Percentiles rank a stretch among this genome's conserved stretches.
Conservation (phyloP, 257 asterid genomes). For the Pogostemon cablin region DNA sequence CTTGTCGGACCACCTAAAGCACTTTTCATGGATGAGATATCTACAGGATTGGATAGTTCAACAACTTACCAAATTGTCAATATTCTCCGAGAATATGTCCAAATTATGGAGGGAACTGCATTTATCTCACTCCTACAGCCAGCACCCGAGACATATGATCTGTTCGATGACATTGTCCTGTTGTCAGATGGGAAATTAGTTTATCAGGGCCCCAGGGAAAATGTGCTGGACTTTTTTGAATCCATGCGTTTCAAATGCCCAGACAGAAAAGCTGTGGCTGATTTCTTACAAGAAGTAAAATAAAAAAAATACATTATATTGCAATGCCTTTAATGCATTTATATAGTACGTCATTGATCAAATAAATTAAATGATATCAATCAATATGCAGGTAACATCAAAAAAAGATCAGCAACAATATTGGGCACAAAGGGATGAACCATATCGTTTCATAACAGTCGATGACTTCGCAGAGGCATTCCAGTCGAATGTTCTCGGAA, state of each 20-base stretch:
- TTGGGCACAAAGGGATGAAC: slow-evolving; percentile 47
- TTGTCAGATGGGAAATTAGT: slow-evolving; percentile 44
- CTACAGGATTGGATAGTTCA: slow-evolving; percentile 54
- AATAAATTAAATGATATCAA: not conserved
- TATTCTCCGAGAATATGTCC: slow-evolving; percentile 39
- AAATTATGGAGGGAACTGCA: slow-evolving; percentile 47
- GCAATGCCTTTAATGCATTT: too few relatives aligned
- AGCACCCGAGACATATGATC: slow-evolving; percentile 50
- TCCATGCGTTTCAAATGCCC: slow-evolving; percentile 54
- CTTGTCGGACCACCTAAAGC: slow-evolving; percentile 54
- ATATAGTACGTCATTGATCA: not conserved
- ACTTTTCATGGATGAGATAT: slow-evolving; percentile 55
- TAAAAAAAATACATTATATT: not conserved
- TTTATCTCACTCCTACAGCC: slow-evolving; percentile 54
- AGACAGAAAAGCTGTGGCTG: slow-evolving; percentile 51
- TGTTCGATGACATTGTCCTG: slow-evolving; percentile 49
- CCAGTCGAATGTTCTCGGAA: slow-evolving; percentile 41
- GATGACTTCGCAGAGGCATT: slow-evolving; percentile 42
- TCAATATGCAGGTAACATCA: slow-evolving; percentile 49
- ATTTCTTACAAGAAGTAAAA: slow-evolving; percentile 51
- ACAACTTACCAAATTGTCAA: slow-evolving; percentile 47
- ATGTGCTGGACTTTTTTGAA: slow-evolving; percentile 43
- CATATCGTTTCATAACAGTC: slow-evolving; percentile 46
- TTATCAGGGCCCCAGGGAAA: slow-evolving; percentile 48
- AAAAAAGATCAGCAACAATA: slow-evolving; percentile 57